These are phyloP conservation scores for Basipetospora sp. DNA, from an alignment of 2,329 filamentous ascomycete species.

Conservation along the genomic window DNA sequence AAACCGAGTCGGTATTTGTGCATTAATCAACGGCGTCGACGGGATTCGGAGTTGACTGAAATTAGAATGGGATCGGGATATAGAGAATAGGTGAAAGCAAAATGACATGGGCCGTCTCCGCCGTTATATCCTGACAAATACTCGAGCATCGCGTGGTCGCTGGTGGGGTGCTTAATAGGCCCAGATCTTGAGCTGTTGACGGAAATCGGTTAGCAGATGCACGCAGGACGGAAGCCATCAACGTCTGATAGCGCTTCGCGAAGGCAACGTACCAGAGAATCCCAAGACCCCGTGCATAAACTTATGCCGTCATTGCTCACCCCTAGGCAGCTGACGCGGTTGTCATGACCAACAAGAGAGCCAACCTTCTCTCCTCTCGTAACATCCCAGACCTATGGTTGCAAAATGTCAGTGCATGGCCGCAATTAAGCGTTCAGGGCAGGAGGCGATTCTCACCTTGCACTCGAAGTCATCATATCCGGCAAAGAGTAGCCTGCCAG, in stretches of 20 bases:
- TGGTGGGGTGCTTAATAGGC: conserved; percentile 44
- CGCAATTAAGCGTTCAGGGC: no score
- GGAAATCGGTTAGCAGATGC: conserved; percentile 20
- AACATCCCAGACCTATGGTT: conserved; percentile 91
- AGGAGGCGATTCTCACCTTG: conserved; percentile 54
- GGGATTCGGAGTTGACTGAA: not conserved
- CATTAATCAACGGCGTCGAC: conserved; percentile 7
- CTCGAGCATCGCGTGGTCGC: conserved; percentile 1
- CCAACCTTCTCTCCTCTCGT: conserved; percentile 94
- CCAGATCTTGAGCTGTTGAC: conserved; percentile 66
- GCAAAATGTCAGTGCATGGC: conserved; percentile 9
- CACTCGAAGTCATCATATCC: conserved; percentile 99
- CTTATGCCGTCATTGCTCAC: conserved; percentile 99
- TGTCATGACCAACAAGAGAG: conserved; percentile 91
- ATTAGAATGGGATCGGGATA: conserved; percentile 7
- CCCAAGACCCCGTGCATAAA: conserved; percentile 98
- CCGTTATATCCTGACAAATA: conserved; percentile 5
- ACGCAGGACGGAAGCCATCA: no score
- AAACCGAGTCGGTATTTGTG: not conserved
- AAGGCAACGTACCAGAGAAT: conserved; percentile 70
- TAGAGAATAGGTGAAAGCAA: conserved; percentile 8
- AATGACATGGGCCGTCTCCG: conserved; percentile 5
- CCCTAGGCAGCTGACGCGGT: conserved; percentile 94
- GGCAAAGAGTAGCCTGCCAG: conserved; percentile 83
- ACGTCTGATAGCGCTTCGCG: not conserved